phyloP scores from a whole-genome alignment of 225 moss, liverwort and hornwort species.

The Marchantia paleacea region DNA sequence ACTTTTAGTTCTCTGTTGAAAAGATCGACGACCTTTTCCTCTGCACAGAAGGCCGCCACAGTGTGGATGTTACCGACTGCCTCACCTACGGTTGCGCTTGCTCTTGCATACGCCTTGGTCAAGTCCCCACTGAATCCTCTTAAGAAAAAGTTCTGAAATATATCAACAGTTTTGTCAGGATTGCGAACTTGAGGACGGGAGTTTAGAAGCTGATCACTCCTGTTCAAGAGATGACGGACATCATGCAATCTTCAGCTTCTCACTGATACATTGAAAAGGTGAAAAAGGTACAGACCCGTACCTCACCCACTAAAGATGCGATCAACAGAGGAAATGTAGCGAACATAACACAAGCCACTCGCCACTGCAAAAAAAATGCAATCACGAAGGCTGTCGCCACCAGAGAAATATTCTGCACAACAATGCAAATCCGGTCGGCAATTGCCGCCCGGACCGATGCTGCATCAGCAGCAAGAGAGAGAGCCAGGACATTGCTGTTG shows the following conservation, averaged over 20 bases:
- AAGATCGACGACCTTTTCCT: slow-evolving; percentile 43
- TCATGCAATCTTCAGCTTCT: no score
- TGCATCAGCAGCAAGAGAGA: slow-evolving; percentile 76
- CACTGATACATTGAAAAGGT: no score
- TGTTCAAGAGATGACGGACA: no score
- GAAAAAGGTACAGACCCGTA: slow-evolving; percentile 10
- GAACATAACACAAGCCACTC: slow-evolving; percentile 79
- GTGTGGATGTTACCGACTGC: slow-evolving; percentile 40
- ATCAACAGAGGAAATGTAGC: slow-evolving; percentile 84
- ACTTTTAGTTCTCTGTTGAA: slow-evolving; percentile 52
- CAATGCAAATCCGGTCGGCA: slow-evolving; percentile 84
- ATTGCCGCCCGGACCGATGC: slow-evolving; percentile 80
- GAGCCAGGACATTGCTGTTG: slow-evolving; percentile 72
- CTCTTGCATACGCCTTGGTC: slow-evolving; percentile 28
- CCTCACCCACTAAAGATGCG: slow-evolving; percentile 85
- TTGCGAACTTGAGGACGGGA: not conserved
- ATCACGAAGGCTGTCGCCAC: slow-evolving; percentile 77
- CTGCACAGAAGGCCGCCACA: slow-evolving; percentile 35
- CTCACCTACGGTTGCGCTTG: slow-evolving; percentile 30
- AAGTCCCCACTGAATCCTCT: slow-evolving; percentile 29
- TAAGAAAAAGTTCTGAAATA: slow-evolving; percentile 26
- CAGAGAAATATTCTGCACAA: slow-evolving; percentile 81
- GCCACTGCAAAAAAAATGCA: slow-evolving; percentile 85
- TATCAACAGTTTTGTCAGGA: not conserved
- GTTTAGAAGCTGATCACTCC: not conserved